Conservation (phyloP, 1,284 basidiomycete genomes). For the Moesziomyces sp. region DNA sequence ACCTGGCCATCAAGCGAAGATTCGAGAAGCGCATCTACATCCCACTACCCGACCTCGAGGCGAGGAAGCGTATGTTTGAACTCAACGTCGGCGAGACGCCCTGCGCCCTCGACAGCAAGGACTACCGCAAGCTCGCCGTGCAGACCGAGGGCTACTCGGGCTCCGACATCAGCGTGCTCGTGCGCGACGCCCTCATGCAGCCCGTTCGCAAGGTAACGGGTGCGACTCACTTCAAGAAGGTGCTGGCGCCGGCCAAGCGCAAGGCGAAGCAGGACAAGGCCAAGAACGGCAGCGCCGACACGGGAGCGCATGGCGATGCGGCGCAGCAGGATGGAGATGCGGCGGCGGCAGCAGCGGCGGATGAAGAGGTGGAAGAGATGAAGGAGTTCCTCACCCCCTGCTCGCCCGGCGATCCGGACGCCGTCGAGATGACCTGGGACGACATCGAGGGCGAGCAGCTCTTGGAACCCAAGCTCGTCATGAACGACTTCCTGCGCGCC, state of each 20-base stretch:
- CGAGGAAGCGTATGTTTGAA: conserved; percentile 95
- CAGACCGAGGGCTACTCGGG: conserved; percentile 93
- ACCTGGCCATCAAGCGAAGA: conserved; percentile 97
- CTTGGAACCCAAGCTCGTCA: conserved; percentile 70
- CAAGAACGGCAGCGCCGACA: conserved; percentile 45
- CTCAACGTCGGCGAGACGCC: conserved; percentile 94
- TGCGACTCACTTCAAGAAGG: conserved; percentile 91
- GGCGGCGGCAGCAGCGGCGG: conserved; percentile 16
- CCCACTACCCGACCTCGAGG: conserved; percentile 91
- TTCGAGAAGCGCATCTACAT: conserved; percentile 99
- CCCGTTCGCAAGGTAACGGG: conserved; percentile 95
- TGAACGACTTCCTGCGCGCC: conserved; percentile 85
- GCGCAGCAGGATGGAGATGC: conserved; percentile 37
- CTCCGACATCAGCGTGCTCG: conserved; percentile 93
- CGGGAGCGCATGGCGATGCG: conserved; percentile 36
- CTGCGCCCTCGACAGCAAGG: conserved; percentile 80
- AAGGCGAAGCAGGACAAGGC: conserved; percentile 40
- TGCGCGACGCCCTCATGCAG: conserved; percentile 98
- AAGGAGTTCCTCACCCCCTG: conserved; percentile 81
- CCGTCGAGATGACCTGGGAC: conserved; percentile 91
- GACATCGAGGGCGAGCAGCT: conserved; percentile 90
- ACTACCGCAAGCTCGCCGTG: conserved; percentile 84
- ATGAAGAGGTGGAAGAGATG: conserved; percentile 70
- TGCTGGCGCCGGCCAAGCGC: conserved; percentile 63
- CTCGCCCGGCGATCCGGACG: conserved; percentile 88